Evolutionary conservation across 208 protist species (phyloP).

Genomic region (Leishmania aethiopica): DNA sequence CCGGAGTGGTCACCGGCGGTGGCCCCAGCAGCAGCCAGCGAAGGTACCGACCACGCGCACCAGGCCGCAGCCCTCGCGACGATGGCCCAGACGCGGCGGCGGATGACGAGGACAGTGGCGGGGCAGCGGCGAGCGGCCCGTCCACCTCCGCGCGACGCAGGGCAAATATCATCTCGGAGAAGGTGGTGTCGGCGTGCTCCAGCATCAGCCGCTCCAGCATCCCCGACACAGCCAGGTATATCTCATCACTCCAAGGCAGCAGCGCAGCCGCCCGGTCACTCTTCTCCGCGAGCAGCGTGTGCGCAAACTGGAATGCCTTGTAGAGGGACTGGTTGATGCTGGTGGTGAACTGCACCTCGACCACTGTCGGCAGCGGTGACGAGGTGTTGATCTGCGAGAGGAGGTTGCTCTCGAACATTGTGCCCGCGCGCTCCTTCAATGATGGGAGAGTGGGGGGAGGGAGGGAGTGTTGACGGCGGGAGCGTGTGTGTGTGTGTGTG

Average conservation of each 20-base stretch:
- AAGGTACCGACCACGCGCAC: slow-evolving; percentile 28
- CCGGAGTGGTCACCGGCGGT: slow-evolving; percentile 43
- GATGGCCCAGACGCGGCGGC: background rate
- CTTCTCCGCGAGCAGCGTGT: slow-evolving; percentile 65
- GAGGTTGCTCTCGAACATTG: slow-evolving; percentile 81
- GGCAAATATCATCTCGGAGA: slow-evolving; percentile 80
- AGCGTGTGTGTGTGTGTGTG: background rate
- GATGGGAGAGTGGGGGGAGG: background rate
- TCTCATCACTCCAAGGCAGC: slow-evolving; percentile 70
- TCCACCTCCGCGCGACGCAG: slow-evolving; percentile 44
- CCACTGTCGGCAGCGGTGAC: slow-evolving; percentile 74
- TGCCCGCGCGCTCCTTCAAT: background rate
- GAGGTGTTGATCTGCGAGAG: slow-evolving; percentile 73
- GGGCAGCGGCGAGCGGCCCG: slow-evolving; percentile 22
- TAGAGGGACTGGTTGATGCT: slow-evolving; percentile 57
- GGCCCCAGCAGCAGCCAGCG: slow-evolving; percentile 61
- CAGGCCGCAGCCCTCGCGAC: background rate
- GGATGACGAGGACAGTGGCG: slow-evolving; percentile 15
- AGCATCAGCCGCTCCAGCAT: slow-evolving; percentile 68
- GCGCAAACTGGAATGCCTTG: slow-evolving; percentile 64
- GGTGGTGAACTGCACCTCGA: slow-evolving; percentile 67
- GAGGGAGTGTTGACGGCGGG: background rate
- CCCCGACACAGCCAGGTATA: slow-evolving; percentile 48
- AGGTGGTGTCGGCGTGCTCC: slow-evolving; percentile 64
- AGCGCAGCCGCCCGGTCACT: slow-evolving; percentile 31